phyloP scores from a whole-genome alignment of 768 basidiomycete species.

The Asterophora lycoperdoides region DNA sequence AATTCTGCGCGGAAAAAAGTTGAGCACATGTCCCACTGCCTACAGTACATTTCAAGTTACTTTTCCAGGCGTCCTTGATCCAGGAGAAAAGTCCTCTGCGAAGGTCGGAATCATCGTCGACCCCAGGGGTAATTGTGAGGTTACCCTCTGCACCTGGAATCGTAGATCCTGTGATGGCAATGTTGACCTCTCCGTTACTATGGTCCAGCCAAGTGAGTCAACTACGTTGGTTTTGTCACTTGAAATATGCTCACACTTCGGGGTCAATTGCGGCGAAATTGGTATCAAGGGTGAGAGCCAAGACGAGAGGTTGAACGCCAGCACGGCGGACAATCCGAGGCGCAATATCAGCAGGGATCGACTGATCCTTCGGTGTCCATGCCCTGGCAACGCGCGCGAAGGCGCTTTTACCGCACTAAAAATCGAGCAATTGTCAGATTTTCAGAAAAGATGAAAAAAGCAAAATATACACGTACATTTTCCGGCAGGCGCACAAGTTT shows the following conservation, averaged over 20 bases:
- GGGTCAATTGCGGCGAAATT: conserved; percentile 30
- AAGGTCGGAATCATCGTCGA: conserved; percentile 25
- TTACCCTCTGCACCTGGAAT: conserved; percentile 24
- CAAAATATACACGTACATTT: conserved; percentile 29
- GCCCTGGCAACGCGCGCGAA: conserved; percentile 38
- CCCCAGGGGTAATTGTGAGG: conserved; percentile 18
- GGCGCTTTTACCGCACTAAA: conserved; percentile 34
- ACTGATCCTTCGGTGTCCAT: conserved; percentile 40
- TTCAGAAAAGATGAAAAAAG: background rate
- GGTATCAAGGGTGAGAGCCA: conserved; percentile 37
- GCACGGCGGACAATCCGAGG: conserved; percentile 28
- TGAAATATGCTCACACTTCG: conserved; percentile 12
- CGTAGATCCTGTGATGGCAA: conserved; percentile 28
- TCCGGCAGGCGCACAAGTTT: conserved; percentile 53
- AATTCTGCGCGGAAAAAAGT: no score
- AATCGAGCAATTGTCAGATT: background rate
- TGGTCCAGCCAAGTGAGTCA: background rate
- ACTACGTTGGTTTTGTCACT: no score
- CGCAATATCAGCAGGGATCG: conserved; percentile 29
- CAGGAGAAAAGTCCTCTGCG: conserved; percentile 20
- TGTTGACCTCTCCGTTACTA: conserved; percentile 22
- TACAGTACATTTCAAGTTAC: conserved; percentile 9
- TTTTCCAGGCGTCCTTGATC: conserved; percentile 23
- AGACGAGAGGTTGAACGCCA: conserved; percentile 30
- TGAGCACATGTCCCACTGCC: no score